Evolutionary conservation across 2,329 filamentous ascomycete species (phyloP).

Genomic region (Blumeriella jaapii): DNA sequence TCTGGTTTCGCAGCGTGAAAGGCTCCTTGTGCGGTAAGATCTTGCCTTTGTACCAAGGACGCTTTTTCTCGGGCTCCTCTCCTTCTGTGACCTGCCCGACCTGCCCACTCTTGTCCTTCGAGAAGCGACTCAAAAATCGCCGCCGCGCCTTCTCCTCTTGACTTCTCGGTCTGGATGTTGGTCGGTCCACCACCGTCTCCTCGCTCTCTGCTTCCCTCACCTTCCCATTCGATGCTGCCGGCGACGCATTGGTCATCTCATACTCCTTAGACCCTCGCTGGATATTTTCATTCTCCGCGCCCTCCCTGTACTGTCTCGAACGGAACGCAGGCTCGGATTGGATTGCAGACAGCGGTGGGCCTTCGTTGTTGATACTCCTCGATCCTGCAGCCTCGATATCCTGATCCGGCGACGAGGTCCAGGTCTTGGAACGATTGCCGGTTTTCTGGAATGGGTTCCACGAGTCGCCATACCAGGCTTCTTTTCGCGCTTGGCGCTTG

Average conservation of each 20-base stretch:
- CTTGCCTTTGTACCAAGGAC: constrained; percentile 26
- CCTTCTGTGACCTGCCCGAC: constrained; percentile 5
- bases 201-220: constrained; percentile 13
- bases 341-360: constrained; percentile 8
- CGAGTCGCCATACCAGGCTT: constrained; percentile 25
- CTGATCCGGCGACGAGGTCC: constrained; percentile 2
- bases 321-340: constrained; percentile 16
- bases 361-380: constrained; percentile 2
- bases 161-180: constrained; percentile 9
- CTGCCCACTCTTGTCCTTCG: constrained; percentile 5
- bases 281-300: constrained; percentile 3
- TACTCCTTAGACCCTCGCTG: constrained; percentile 9
- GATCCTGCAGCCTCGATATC: constrained; percentile 11
- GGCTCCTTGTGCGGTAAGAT: constrained; percentile 32
- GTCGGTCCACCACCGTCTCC: constrained; percentile 8
- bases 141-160: constrained; percentile 15
- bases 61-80: constrained; percentile 19
- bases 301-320: constrained; percentile 4
- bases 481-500: constrained; percentile 23
- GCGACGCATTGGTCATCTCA: constrained; percentile 10
- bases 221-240: constrained; percentile 6
- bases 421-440: constrained; percentile 16
- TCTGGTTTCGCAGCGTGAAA: constrained; percentile 52
- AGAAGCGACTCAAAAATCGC: constrained; percentile 15
- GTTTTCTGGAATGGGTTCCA: constrained; percentile 24